phyloP scores from a whole-genome alignment of 2,329 filamentous ascomycete species.

The Pyrenophora seminiperda region DNA sequence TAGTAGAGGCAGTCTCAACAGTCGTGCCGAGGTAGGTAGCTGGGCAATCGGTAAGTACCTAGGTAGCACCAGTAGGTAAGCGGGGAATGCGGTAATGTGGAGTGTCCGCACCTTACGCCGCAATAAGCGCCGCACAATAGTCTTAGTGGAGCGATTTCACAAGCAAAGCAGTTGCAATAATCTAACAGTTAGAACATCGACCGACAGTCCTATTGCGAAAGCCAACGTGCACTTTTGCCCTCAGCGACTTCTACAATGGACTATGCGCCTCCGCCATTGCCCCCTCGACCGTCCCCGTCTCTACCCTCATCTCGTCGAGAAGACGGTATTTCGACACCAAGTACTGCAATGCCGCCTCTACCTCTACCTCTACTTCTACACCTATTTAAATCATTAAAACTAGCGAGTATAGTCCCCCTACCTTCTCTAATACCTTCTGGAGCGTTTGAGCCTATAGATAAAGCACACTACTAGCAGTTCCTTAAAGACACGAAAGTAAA shows the following conservation, averaged over 20 bases:
- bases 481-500: constrained; percentile 9
- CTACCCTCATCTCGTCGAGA: neutral
- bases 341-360: constrained; percentile 1
- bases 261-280: constrained; percentile 2
- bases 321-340: constrained; percentile 3
- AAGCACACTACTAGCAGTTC: constrained; percentile 5
- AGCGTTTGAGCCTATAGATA: constrained; percentile 4
- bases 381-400: neutral
- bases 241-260: constrained; percentile 4
- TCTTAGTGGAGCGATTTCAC: neutral
- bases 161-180: neutral
- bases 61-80: no score
- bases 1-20: no score
- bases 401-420: neutral
- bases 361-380: constrained; percentile 4
- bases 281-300: neutral
- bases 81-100: no score
- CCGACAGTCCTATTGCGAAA: neutral
- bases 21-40: no score
- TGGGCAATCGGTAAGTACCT: no score
- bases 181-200: neutral
- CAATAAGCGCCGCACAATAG: neutral
- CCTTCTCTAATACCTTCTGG: constrained; percentile 1
- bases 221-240: neutral
- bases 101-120: neutral